Percentiles rank a stretch among this genome's conserved stretches.
Conservation (phyloP, 306 rosid genomes). For the Acacia acuminata region DNA sequence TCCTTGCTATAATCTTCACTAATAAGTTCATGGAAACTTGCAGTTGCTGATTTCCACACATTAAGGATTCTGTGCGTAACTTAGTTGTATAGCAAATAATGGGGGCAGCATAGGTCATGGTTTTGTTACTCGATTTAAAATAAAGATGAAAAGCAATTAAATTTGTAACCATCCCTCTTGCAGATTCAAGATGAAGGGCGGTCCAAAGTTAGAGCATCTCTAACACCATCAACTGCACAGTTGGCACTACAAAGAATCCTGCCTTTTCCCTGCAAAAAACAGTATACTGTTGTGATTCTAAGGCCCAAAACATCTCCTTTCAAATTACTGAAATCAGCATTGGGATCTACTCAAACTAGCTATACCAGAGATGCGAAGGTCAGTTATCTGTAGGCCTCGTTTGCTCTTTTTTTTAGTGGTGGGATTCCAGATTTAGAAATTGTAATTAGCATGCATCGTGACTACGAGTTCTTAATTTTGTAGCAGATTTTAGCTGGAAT, state of each 20-base stretch:
- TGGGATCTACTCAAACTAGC: slow-evolving; percentile 45
- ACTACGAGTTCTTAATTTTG: slow-evolving; percentile 14
- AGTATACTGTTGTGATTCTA: slow-evolving; percentile 83
- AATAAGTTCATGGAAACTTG: slow-evolving; percentile 2
- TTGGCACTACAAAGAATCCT: slow-evolving; percentile 71
- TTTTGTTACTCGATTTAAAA: slow-evolving; percentile 11
- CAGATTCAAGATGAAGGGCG: slow-evolving; percentile 87
- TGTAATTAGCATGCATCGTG: neutral
- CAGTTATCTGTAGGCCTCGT: slow-evolving; percentile 24
- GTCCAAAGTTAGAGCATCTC: slow-evolving; percentile 62
- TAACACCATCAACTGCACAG: slow-evolving; percentile 67
- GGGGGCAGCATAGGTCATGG: slow-evolving; percentile 25
- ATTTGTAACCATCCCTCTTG: slow-evolving; percentile 25
- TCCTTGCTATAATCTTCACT: slow-evolving; percentile 3
- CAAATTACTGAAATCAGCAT: slow-evolving; percentile 56
- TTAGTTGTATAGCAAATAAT: neutral
- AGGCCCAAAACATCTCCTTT: slow-evolving; percentile 70
- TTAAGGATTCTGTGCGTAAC: neutral
- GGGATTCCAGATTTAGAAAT: slow-evolving; percentile 5
- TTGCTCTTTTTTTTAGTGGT: neutral
- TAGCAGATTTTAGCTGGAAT: slow-evolving; percentile 74
- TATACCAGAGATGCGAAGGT: slow-evolving; percentile 69
- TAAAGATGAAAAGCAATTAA: slow-evolving; percentile 10
- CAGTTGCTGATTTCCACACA: neutral
- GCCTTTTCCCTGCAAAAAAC: slow-evolving; percentile 82